Evolutionary conservation across 805 yeast genomes (phyloP).

Genomic region (Kregervanrija fluxuum): DNA sequence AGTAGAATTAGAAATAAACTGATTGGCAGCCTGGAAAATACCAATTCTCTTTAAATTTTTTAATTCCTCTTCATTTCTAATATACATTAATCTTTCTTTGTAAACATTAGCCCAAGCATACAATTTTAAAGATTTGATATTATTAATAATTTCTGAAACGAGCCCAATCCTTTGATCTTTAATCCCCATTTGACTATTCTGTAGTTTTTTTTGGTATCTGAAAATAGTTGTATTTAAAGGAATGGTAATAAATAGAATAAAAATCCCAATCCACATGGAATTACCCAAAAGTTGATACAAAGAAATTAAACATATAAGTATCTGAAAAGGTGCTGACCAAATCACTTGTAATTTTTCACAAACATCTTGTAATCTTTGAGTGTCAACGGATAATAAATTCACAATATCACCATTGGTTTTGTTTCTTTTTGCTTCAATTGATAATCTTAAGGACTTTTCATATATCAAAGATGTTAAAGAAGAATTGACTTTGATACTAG

Average conservation of each 20-base stretch:
- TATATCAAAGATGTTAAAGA: conserved; percentile 59
- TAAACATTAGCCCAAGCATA: conserved; percentile 93
- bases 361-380: conserved; percentile 74
- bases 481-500: conserved; percentile 67
- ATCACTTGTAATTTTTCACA: conserved; percentile 66
- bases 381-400: conserved; percentile 86
- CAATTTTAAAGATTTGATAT: conserved; percentile 81
- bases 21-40: conserved; percentile 54
- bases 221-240: conserved; percentile 69
- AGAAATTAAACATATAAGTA: conserved; percentile 61
- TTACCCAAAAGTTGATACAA: conserved; percentile 66
- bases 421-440: conserved; percentile 59
- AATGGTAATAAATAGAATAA: conserved; percentile 64
- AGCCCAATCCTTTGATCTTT: conserved; percentile 87
- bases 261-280: conserved; percentile 90
- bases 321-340: conserved; percentile 90
- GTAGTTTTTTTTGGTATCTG: conserved; percentile 57
- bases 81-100: conserved; percentile 58
- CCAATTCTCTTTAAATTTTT: conserved; percentile 67
- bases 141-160: conserved; percentile 77
- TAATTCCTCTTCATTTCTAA: conserved; percentile 81
- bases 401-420: conserved; percentile 86
- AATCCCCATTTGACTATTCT: conserved; percentile 74
- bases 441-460: conserved; percentile 54
- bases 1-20: conserved; percentile 71